Base-by-base conservation (phyloP, 192 early-diverging fungal genomes). In the Coemansia sp. region DNA sequence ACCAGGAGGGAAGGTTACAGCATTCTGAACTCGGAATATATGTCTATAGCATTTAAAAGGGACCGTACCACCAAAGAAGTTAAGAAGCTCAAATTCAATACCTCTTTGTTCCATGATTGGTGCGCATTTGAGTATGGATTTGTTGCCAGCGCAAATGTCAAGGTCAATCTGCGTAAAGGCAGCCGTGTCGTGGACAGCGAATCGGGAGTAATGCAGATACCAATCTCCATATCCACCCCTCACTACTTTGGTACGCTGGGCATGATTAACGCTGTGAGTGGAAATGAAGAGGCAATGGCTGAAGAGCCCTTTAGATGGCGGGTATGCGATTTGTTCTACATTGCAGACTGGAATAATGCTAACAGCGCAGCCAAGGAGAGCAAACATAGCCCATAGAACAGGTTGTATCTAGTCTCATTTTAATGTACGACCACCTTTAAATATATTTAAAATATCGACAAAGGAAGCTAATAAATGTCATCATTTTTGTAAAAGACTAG, bases 231-330 rank as follows among this genome's bases (percentile, higher is more conserved):
- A 20, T 54, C 48, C 13, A 66, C 68, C 0, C 73, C 68, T 3
- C 7, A 5, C 10, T 75, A 75, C 22, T 56, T 69, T 42, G 55
- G 46, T 25, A 2, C 57, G 14, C 12, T 2, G 7, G 41, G 53
- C 8, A 13, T 75, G 7, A 8, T n/a, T 5, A 19, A 5, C 8
- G 73, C 73, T 49, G 40, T 66, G 8, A 20, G 37, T 1, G 13
- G 61, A 5, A 12, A 7, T 4, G 56, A 69, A 19, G 53, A 22
- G 6, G 61, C 50, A 19, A 39, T 38, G 1, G 43, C 64, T 14
- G 54, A 68, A 3, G 67, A 75, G 59, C 68, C 73, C 7, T 75
- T 75, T 39, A 67, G 65, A 16, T 75, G 73, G 73, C 38, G 41
- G 12, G 67, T 75, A 41, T 54, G 56, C 46, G 73, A 75, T 51